Evolutionary conservation across 2,329 filamentous ascomycete genomes (phyloP).

Genomic region (Ophiocordyceps robertsii): DNA sequence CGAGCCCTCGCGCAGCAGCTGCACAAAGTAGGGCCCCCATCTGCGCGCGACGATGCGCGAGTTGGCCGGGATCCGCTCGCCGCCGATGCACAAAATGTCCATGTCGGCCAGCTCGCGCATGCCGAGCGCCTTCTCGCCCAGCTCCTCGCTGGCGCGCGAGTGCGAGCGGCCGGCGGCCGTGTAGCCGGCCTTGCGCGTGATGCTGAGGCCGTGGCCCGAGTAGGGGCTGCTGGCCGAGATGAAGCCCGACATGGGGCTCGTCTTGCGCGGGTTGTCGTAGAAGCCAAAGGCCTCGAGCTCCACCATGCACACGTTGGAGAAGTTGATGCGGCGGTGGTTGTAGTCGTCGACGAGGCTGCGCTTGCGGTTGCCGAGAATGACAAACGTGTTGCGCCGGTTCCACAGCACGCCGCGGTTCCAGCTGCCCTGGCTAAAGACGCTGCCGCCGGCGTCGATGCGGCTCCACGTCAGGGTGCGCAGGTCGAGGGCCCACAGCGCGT

Average conservation of each 20-base stretch:
- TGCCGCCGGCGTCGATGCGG: slow-evolving; percentile 86
- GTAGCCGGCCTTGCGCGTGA: slow-evolving; percentile 45
- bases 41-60: slow-evolving; percentile 75
- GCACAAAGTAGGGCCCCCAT: slow-evolving; percentile 95
- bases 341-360: slow-evolving; percentile 93
- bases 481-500: slow-evolving; percentile 91
- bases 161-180: slow-evolving; percentile 66
- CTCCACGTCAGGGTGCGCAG: slow-evolving; percentile 82
- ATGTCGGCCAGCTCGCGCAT: slow-evolving; percentile 87
- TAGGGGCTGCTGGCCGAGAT: slow-evolving; percentile 67
- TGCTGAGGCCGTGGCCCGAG: slow-evolving; percentile 40
- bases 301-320: slow-evolving; percentile 91
- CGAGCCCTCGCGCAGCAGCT: slow-evolving; percentile 72
- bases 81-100: slow-evolving; percentile 86
- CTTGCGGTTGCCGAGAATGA: slow-evolving; percentile 88
- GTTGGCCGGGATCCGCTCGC: slow-evolving; percentile 86
- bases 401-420: slow-evolving; percentile 95
- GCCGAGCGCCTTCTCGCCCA: slow-evolving; percentile 67
- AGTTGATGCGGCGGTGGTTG: slow-evolving; percentile 95
- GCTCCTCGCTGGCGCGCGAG: slow-evolving; percentile 65
- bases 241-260: slow-evolving; percentile 67
- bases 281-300: slow-evolving; percentile 95
- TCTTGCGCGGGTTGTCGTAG: slow-evolving; percentile 84
- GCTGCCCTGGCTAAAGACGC: slow-evolving; percentile 89
- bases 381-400: slow-evolving; percentile 87